A percentile compares a stretch with the other conserved stretches of the same genome.
phyloP scores from a whole-genome alignment of 192 early-diverging fungal species.

The Podila minutissima region DNA sequence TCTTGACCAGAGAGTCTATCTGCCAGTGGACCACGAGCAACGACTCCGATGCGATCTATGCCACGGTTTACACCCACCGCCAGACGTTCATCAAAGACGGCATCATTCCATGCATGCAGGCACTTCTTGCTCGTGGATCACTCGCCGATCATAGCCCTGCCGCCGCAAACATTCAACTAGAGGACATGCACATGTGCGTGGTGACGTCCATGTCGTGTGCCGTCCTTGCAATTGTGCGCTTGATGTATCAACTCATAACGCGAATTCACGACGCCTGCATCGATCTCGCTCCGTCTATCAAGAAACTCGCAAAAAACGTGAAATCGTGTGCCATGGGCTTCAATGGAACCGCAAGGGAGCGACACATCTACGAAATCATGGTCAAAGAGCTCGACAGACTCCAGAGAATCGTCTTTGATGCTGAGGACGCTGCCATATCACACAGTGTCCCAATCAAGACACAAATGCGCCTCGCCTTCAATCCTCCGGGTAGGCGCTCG shows the following conservation, averaged over 20 bases:
- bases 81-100: conserved; percentile 23
- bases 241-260: conserved; percentile 44
- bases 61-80: conserved; percentile 32
- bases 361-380: conserved; percentile 18
- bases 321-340: not conserved
- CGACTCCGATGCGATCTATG: conserved; percentile 40
- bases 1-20: conserved; percentile 42
- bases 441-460: conserved; percentile 1
- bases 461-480: conserved; percentile 1
- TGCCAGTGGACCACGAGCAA: conserved; percentile 35
- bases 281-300: not conserved
- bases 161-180: not conserved
- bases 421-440: conserved; percentile 11
- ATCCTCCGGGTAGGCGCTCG: conserved; percentile 51
- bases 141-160: conserved; percentile 7
- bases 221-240: conserved; percentile 38
- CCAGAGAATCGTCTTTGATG: conserved; percentile 10
- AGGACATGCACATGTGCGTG: conserved; percentile 8
- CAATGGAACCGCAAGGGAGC: not conserved
- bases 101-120: conserved; percentile 31
- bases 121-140: conserved; percentile 25
- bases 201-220: conserved; percentile 24
- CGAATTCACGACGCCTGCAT: conserved; percentile 29
- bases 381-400: conserved; percentile 12
- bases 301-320: too few relatives aligned